Evolutionary conservation across 192 early-diverging fungal genomes (phyloP).

Genomic region (Hyaloraphidium curvatum): DNA sequence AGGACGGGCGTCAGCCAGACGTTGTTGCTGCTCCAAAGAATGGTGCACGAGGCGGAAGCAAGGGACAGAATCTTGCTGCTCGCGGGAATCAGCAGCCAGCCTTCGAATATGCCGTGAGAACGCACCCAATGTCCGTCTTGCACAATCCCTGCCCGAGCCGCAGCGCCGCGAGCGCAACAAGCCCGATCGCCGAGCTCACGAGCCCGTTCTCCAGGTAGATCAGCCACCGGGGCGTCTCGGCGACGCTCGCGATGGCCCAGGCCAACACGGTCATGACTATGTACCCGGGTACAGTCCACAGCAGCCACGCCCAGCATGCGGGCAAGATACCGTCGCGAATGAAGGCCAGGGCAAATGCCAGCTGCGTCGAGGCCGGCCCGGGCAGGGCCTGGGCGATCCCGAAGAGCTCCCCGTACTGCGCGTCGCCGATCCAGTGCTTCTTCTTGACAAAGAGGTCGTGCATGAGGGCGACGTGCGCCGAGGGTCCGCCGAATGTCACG

Average conservation of each 20-base stretch:
- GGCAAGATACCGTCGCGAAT: constrained; percentile 25
- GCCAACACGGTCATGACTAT: constrained; percentile 33
- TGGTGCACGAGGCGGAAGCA: constrained; percentile 10
- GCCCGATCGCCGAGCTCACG: constrained; percentile 30
- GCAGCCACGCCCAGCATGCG: constrained; percentile 24
- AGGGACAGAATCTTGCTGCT: constrained; percentile 14
- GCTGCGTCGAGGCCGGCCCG: constrained; percentile 31
- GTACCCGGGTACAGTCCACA: constrained; percentile 32
- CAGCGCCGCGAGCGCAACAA: constrained; percentile 8
- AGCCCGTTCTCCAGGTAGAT: constrained; percentile 30
- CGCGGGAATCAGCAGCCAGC: no score
- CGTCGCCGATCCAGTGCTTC: constrained; percentile 27
- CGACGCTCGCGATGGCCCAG: constrained; percentile 19
- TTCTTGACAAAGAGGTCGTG: constrained; percentile 30
- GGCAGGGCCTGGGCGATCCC: constrained; percentile 40
- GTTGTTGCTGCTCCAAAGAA: constrained; percentile 16
- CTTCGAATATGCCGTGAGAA: no score
- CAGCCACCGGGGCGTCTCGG: constrained; percentile 23
- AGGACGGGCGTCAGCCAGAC: constrained; percentile 30
- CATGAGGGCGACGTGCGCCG: constrained; percentile 34
- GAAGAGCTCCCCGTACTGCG: constrained; percentile 42
- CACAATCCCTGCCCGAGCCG: neutral
- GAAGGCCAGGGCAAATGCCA: constrained; percentile 28
- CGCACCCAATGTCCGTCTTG: no score
- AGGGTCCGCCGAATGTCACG: constrained; percentile 42